A percentile compares a stretch with the other conserved stretches of the same genome.
Evolutionary conservation across 1,284 basidiomycete genomes (phyloP).

Genomic region (Salmacisia buchloeana): DNA sequence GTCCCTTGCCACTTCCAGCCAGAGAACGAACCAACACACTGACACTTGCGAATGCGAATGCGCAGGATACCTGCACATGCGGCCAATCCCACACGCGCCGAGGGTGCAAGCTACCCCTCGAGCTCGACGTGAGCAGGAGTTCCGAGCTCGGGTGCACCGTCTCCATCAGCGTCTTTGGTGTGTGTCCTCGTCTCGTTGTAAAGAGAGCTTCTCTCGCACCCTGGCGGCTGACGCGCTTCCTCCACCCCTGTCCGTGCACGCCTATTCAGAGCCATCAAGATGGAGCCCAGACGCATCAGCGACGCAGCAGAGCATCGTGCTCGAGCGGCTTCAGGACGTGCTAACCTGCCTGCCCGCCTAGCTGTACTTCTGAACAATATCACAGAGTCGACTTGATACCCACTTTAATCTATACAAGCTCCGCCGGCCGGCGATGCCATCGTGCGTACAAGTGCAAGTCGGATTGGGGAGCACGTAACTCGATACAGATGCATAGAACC

Average conservation of each 20-base stretch:
- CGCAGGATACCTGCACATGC: background rate
- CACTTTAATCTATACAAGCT: too few species aligned
- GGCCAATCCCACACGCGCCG: background rate
- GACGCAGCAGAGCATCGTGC: background rate
- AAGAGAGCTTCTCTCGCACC: background rate
- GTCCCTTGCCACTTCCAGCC: background rate
- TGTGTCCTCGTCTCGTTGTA: background rate
- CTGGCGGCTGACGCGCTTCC: too few species aligned
- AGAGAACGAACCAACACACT: background rate
- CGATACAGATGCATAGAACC: too few species aligned
- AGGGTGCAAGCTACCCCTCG: background rate
- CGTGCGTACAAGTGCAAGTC: too few species aligned
- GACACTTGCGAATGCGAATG: background rate
- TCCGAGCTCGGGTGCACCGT: background rate
- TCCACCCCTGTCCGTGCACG: too few species aligned
- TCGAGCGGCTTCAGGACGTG: background rate
- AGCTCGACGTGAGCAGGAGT: background rate
- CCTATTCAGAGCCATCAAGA: background rate
- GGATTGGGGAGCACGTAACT: too few species aligned
- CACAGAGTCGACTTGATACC: too few species aligned
- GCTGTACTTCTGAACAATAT: too few species aligned
- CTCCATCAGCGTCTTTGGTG: constrained; percentile 2
- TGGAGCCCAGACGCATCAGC: background rate
- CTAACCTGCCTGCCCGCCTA: background rate
- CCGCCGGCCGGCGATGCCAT: too few species aligned